Base-by-base conservation (phyloP, 345 rosid genomes). In the Fremontodendron californicum region DNA sequence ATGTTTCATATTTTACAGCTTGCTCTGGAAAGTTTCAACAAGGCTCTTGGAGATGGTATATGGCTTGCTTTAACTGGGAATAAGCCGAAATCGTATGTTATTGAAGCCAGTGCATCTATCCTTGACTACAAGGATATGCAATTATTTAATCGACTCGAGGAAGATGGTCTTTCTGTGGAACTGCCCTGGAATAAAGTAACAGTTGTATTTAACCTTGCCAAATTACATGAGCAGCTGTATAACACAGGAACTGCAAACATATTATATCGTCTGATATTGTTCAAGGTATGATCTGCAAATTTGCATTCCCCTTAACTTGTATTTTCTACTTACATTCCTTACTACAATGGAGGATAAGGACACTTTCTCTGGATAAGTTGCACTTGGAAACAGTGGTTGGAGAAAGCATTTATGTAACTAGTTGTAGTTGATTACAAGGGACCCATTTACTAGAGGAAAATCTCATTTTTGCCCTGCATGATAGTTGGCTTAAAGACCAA, bases 101-200 rank as follows among this genome's bases (percentile, higher is more conserved):
- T 84, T 83, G 90, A 89, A 83, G 90, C 81, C 8, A 77, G 88
- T 81, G 85, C 87, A 73, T 86, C 93, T 65, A 73, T 86, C 82
- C 84, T 75, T 65, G 87, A 87, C 61, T 87, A 85, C 85, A 93
- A 90, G 85, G 94, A 96, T 73, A 81, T 89, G 82, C 87, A 86
- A 57, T 82, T 92, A 49, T 96, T 92, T 82, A 87, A 85, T 75
- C 86, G 71, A 78, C 89, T 96, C 40, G 92, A 83, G 81, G 88
- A 90, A 71, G 91, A 87, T 80, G 94, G 92, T 65, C 73, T 74
- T 83, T 42, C 74, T 70, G 85, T 93, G 68, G 94, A 90, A 78
- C 84, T 96, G 57, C 98, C 98, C 67, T 92, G 97, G 96, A 87
- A 83, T 85, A 96, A 93, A 87, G 97, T 92, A 60, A 93, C 98